Percentiles rank a stretch among this genome's conserved stretches.
These are phyloP conservation scores for Nitzschia sp. DNA, from an alignment of 108 stramenopile genomes.

Conservation along the genomic window DNA sequence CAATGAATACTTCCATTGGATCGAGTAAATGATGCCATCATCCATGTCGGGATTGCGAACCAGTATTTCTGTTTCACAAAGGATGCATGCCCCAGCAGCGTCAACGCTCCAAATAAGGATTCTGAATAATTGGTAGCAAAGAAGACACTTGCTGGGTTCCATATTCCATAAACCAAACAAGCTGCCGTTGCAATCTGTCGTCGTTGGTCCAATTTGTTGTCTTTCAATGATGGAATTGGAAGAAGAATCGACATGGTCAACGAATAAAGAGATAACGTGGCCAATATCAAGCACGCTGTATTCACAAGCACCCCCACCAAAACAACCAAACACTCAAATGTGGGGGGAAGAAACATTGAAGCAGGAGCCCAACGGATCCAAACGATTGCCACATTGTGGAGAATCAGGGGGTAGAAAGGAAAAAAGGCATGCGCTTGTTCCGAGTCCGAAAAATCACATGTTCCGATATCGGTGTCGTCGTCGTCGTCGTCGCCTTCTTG, in stretches of 20 bases:
- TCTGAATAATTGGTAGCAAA: constrained; percentile 85
- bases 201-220: neutral
- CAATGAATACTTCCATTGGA: constrained; percentile 79
- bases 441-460: constrained; percentile 36
- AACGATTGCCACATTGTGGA: constrained; percentile 47
- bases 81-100: constrained; percentile 50
- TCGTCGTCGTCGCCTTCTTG: neutral
- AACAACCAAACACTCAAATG: constrained; percentile 61
- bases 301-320: constrained; percentile 60
- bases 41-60: constrained; percentile 34
- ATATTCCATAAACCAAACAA: constrained; percentile 45
- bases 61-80: neutral
- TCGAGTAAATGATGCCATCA: constrained; percentile 66
- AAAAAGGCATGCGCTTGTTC: constrained; percentile 87
- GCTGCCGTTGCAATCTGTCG: constrained; percentile 22
- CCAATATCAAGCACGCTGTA: constrained; percentile 51
- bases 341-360: constrained; percentile 48
- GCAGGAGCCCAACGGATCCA: constrained; percentile 35
- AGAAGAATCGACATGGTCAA: constrained; percentile 42
- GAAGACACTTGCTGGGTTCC: constrained; percentile 86
- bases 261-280: constrained; percentile 54
- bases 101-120: constrained; percentile 65
- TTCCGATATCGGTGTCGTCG: too few species aligned
- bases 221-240: neutral
- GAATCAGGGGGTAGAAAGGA: constrained; percentile 64